A percentile compares a stretch with the other conserved stretches of the same genome.
phyloP scores from a whole-genome alignment of 2,329 filamentous ascomycete genomes.

The Cytospora chrysosperma region DNA sequence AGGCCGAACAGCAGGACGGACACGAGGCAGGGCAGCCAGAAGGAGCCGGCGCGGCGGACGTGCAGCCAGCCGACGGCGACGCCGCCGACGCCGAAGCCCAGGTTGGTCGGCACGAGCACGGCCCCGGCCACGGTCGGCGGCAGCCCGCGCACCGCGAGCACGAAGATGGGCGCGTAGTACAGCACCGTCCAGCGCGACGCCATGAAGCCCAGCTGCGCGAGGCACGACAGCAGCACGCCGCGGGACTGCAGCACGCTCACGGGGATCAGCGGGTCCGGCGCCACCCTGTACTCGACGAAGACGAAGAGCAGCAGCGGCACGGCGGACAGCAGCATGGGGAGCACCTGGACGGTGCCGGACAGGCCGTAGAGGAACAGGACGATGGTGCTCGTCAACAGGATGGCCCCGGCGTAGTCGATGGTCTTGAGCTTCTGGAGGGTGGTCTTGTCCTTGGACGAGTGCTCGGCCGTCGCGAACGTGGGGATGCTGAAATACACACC shows the following conservation, averaged over 20 bases:
- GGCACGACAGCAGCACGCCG: conserved; percentile 69
- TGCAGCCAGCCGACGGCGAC: conserved; percentile 73
- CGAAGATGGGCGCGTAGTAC: conserved; percentile 79
- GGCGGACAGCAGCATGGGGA: conserved; percentile 61
- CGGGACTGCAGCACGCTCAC: conserved; percentile 67
- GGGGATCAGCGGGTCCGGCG: conserved; percentile 72
- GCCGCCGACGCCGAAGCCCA: conserved; percentile 74
- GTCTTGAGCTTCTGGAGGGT: conserved; percentile 55
- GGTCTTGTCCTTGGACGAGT: conserved; percentile 40
- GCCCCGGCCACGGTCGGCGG: conserved; percentile 68
- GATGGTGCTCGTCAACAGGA: conserved; percentile 64
- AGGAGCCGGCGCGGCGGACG: conserved; percentile 69
- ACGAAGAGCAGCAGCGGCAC: conserved; percentile 53
- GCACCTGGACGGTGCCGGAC: conserved; percentile 58
- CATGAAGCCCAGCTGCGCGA: conserved; percentile 77
- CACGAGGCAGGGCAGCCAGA: conserved; percentile 64
- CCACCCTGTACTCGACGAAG: conserved; percentile 61
- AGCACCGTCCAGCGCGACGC: conserved; percentile 76
- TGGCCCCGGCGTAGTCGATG: conserved; percentile 74
- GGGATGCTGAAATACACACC: conserved; percentile 68
- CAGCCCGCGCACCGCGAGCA: conserved; percentile 72
- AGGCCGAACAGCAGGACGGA: conserved; percentile 62
- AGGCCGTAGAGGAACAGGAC: conserved; percentile 71
- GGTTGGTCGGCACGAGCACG: conserved; percentile 78
- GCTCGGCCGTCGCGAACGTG: conserved; percentile 29